phyloP scores from a whole-genome alignment of 2,329 filamentous ascomycete genomes.

The Ophiosphaerella korrae region DNA sequence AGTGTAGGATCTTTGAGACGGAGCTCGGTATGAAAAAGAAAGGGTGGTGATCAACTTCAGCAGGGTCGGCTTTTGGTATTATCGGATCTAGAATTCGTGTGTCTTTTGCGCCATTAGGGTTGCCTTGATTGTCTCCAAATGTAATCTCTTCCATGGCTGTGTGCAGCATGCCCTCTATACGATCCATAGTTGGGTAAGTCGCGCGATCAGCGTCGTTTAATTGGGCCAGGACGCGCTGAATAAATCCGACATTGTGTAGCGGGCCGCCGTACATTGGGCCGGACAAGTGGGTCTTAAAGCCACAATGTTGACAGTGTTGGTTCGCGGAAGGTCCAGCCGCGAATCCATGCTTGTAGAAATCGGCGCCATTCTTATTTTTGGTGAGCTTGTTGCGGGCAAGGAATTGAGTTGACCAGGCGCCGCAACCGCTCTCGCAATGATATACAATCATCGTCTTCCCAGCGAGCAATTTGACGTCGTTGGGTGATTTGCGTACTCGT shows the following conservation, averaged over 20 bases:
- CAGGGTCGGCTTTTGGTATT: slow-evolving; percentile 43
- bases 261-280: slow-evolving; percentile 96
- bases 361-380: slow-evolving; percentile 68
- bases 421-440: slow-evolving; percentile 87
- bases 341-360: slow-evolving; percentile 79
- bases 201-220: slow-evolving; percentile 69
- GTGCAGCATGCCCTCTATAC: slow-evolving; percentile 89
- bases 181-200: slow-evolving; percentile 77
- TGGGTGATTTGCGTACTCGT: slow-evolving; percentile 76
- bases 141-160: slow-evolving; percentile 79
- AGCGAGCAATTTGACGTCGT: slow-evolving; percentile 86
- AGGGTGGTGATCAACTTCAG: slow-evolving; percentile 70
- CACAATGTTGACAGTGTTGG: slow-evolving; percentile 79
- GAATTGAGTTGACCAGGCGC: slow-evolving; percentile 85
- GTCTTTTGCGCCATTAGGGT: slow-evolving; percentile 21
- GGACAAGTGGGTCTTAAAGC: slow-evolving; percentile 80
- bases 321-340: slow-evolving; percentile 71
- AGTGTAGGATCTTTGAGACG: slow-evolving; percentile 78
- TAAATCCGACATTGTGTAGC: slow-evolving; percentile 82
- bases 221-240: slow-evolving; percentile 75
- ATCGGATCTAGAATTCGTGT: slow-evolving; percentile 42
- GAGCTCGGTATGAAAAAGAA: slow-evolving; percentile 84
- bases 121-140: slow-evolving; percentile 30
- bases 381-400: slow-evolving; percentile 71
- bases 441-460: slow-evolving; percentile 93